phyloP scores from a whole-genome alignment of 176 grass and related monocot genomes.

The Avena atlantica region DNA sequence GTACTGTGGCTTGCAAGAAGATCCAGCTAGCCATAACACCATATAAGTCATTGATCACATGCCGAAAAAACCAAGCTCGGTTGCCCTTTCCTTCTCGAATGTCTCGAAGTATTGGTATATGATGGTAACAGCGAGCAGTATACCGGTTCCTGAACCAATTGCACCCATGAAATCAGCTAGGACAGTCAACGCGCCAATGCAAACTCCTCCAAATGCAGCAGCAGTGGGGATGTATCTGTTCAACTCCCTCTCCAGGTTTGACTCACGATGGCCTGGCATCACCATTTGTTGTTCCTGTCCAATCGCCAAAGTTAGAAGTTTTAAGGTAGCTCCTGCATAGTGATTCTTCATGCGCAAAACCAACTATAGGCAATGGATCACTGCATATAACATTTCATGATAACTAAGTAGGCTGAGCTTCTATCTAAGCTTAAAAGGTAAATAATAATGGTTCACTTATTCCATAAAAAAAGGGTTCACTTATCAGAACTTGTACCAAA shows the following conservation, averaged over 20 bases:
- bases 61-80: constrained; percentile 88
- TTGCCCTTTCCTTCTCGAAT: constrained; percentile 95
- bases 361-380: background rate
- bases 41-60: constrained; percentile 55
- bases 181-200: constrained; percentile 91
- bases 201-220: constrained; percentile 91
- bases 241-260: constrained; percentile 91
- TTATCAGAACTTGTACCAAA: constrained; percentile 8
- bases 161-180: constrained; percentile 97
- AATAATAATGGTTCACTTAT: background rate
- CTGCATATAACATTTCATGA: no score
- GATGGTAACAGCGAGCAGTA: constrained; percentile 90
- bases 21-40: constrained; percentile 25
- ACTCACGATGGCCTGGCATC: constrained; percentile 95
- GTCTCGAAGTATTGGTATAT: constrained; percentile 98
- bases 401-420: background rate
- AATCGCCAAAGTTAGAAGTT: background rate
- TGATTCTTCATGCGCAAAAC: background rate
- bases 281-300: constrained; percentile 99
- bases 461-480: no score
- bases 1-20: constrained; percentile 32
- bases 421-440: background rate
- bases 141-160: constrained; percentile 95
- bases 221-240: constrained; percentile 97
- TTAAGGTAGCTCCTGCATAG: background rate